A percentile compares a stretch with the other conserved stretches of the same genome.
Evolutionary conservation across 768 basidiomycete species (phyloP).

Genomic region (Cubamyces sp.): DNA sequence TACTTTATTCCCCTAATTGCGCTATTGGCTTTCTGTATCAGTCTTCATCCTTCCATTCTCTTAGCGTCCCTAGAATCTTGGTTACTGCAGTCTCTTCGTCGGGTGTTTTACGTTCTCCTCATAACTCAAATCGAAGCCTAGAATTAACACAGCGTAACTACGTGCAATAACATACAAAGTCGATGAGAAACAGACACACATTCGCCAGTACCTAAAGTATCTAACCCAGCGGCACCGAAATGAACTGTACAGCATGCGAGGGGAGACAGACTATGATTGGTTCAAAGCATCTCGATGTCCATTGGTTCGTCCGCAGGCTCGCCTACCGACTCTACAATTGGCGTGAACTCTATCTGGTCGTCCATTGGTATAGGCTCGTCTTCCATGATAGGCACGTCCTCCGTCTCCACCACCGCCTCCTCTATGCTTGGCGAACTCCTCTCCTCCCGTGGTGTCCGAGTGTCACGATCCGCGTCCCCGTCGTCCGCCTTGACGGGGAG

Average conservation of each 20-base stretch:
- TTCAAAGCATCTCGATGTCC: constrained; percentile 33
- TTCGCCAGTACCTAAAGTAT: no score
- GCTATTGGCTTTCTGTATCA: not conserved
- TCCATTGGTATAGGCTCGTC: constrained; percentile 16
- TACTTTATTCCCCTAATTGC: constrained; percentile 16
- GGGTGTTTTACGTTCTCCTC: not conserved
- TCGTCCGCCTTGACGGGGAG: constrained; percentile 9
- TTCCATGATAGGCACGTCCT: not conserved
- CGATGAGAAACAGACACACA: no score
- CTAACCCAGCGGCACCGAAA: no score
- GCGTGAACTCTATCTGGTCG: constrained; percentile 21
- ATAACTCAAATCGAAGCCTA: no score
- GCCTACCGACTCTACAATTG: constrained; percentile 14
- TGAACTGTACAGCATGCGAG: not conserved
- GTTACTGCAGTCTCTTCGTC: not conserved
- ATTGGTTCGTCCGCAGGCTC: constrained; percentile 31
- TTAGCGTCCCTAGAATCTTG: constrained; percentile 10
- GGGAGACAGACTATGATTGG: constrained; percentile 15
- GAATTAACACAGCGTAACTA: no score
- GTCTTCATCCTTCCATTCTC: constrained; percentile 5
- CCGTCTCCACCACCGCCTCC: constrained; percentile 9
- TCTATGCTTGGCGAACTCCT: constrained; percentile 9
- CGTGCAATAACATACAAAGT: no score
- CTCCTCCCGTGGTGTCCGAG: not conserved
- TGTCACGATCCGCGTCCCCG: not conserved